A percentile compares a stretch with the other conserved stretches of the same genome.
These are phyloP conservation scores for Raphanus sativus DNA, from an alignment of 345 rosid species.

Conservation along the genomic window DNA sequence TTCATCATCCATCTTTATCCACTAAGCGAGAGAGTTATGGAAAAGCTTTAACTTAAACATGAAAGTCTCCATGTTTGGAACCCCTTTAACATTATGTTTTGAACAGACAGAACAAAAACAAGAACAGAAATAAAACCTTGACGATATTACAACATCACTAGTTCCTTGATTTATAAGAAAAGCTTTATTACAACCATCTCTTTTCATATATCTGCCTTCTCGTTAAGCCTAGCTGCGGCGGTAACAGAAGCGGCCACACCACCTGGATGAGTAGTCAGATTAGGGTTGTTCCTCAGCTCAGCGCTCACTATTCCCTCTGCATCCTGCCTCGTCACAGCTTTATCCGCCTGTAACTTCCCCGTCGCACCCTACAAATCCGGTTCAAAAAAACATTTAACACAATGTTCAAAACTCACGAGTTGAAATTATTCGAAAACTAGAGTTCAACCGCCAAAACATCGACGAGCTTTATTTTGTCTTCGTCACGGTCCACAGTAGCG, in stretches of 20 bases:
- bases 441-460: conserved; percentile 47
- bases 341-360: conserved; percentile 54
- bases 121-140: conserved; percentile 37
- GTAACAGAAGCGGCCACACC: conserved; percentile 68
- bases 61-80: background rate
- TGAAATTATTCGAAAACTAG: background rate
- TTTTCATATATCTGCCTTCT: conserved; percentile 30
- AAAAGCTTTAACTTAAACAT: background rate
- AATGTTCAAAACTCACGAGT: background rate
- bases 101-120: conserved; percentile 39
- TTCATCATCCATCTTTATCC: too few relatives aligned
- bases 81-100: background rate
- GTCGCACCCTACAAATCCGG: conserved; percentile 49
- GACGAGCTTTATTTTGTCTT: conserved; percentile 57
- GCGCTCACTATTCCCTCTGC: conserved; percentile 67
- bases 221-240: conserved; percentile 70
- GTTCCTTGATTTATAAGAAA: conserved; percentile 34
- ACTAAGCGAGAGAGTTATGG: background rate
- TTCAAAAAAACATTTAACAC: background rate
- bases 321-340: conserved; percentile 60
- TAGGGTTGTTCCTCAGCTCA: conserved; percentile 66
- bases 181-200: conserved; percentile 43
- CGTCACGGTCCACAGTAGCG: conserved; percentile 39
- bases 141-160: conserved; percentile 27
- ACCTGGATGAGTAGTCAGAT: conserved; percentile 48